phyloP scores from a whole-genome alignment of 352 stramenopile species.

The Phytopythium cucurbitacearum region DNA sequence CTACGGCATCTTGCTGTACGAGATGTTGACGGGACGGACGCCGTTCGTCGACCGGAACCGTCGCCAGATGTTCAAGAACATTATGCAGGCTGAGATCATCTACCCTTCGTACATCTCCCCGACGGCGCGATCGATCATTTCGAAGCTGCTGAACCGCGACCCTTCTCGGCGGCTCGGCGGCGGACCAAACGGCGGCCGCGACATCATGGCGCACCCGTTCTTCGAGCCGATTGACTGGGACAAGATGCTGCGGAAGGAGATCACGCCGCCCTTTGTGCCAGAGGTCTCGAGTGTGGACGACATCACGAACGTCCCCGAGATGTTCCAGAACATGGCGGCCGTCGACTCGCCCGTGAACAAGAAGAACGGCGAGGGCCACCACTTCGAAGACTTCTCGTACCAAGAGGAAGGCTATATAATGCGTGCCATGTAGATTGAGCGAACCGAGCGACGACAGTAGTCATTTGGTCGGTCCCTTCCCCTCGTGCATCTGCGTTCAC shows the following conservation, averaged over 20 bases:
- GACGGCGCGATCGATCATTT: conserved; percentile 68
- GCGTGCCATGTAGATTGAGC: conserved; percentile 7
- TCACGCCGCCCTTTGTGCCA: conserved; percentile 75
- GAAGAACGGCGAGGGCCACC: conserved; percentile 76
- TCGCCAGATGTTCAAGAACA: conserved; percentile 90
- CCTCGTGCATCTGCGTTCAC: no score
- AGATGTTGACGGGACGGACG: conserved; percentile 86
- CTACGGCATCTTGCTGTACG: conserved; percentile 86
- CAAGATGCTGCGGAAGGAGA: conserved; percentile 80
- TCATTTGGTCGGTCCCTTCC: background rate
- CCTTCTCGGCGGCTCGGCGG: conserved; percentile 90
- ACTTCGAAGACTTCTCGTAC: conserved; percentile 90
- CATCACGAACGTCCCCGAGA: conserved; percentile 86
- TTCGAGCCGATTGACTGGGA: conserved; percentile 86
- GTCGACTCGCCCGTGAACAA: conserved; percentile 87
- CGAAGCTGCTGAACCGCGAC: conserved; percentile 93
- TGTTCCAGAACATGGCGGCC: conserved; percentile 88
- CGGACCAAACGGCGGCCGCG: conserved; percentile 71
- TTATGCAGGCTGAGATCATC: conserved; percentile 86
- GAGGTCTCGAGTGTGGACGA: conserved; percentile 77
- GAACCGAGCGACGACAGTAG: background rate
- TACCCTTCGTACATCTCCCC: conserved; percentile 86
- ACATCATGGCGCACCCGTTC: conserved; percentile 88
- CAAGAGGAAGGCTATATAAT: conserved; percentile 74
- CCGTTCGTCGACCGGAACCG: conserved; percentile 87